Percentiles rank a stretch among this genome's conserved stretches.
Evolutionary conservation across 116 monocot species (phyloP).

Genomic region (Iris pallida): DNA sequence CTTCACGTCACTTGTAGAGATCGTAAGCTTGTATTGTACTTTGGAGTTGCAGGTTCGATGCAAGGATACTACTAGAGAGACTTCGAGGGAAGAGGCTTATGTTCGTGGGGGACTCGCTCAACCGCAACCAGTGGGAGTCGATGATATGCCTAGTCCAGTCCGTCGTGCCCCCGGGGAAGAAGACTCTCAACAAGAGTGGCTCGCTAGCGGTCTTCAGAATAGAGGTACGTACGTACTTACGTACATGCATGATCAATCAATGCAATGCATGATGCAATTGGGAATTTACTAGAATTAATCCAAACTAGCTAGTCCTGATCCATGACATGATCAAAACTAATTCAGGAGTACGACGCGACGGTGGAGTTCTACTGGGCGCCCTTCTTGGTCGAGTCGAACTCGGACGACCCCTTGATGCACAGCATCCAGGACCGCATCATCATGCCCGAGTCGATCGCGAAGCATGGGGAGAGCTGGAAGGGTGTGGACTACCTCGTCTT

Average conservation of each 20-base stretch:
- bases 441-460: constrained; percentile 41
- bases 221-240: too few relatives aligned
- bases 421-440: constrained; percentile 57
- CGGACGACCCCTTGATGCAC: constrained; percentile 50
- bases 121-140: constrained; percentile 81
- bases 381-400: constrained; percentile 68
- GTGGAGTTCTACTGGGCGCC: constrained; percentile 83
- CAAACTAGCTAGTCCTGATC: too few relatives aligned
- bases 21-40: too few relatives aligned
- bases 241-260: too few relatives aligned
- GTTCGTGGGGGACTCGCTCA: constrained; percentile 79
- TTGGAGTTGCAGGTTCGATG: constrained; percentile 45
- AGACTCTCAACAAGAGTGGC: constrained; percentile 44
- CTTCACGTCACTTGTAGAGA: too few relatives aligned
- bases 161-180: constrained; percentile 51
- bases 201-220: constrained; percentile 38
- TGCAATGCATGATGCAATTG: too few relatives aligned
- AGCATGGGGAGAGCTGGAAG: constrained; percentile 53
- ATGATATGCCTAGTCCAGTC: constrained; percentile 79
- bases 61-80: constrained; percentile 57
- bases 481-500: constrained; percentile 63
- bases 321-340: too few relatives aligned
- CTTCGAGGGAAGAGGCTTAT: constrained; percentile 60
- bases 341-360: constrained; percentile 61
- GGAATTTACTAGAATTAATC: too few relatives aligned